A percentile compares a stretch with the other conserved stretches of the same genome.
phyloP scores from a whole-genome alignment of 441 rosid genomes.

The Pelargonium fulgidum region DNA sequence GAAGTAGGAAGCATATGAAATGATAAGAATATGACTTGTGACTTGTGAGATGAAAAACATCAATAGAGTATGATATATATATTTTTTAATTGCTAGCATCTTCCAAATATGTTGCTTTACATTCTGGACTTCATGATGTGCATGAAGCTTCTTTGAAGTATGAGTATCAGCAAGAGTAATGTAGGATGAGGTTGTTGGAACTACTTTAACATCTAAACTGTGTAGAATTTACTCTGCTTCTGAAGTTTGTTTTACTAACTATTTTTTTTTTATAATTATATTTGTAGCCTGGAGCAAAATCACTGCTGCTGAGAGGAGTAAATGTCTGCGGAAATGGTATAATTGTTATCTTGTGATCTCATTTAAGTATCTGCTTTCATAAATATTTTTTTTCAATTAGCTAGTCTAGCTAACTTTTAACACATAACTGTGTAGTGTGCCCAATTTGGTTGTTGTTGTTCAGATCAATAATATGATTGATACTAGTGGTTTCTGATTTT shows the following conservation, averaged over 20 bases:
- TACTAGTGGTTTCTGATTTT: background rate
- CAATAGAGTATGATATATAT: too few relatives aligned
- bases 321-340: slow-evolving; percentile 70
- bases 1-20: too few relatives aligned
- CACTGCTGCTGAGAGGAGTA: slow-evolving; percentile 85
- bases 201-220: background rate
- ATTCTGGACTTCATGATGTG: background rate
- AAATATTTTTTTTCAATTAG: background rate
- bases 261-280: background rate
- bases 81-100: too few relatives aligned
- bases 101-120: background rate
- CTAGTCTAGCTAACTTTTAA: background rate
- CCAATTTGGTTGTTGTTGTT: background rate
- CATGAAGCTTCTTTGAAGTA: background rate
- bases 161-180: background rate
- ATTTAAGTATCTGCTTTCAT: background rate
- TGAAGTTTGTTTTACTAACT: slow-evolving; percentile 2
- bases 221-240: slow-evolving; percentile 8
- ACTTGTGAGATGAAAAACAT: too few relatives aligned
- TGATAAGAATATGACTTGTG: too few relatives aligned
- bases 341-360: slow-evolving; percentile 2
- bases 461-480: background rate
- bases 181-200: slow-evolving; percentile 13
- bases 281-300: slow-evolving; percentile 80
- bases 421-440: background rate